Base-by-base conservation (phyloP, 441 rosid species). In the Manihot esculenta region DNA sequence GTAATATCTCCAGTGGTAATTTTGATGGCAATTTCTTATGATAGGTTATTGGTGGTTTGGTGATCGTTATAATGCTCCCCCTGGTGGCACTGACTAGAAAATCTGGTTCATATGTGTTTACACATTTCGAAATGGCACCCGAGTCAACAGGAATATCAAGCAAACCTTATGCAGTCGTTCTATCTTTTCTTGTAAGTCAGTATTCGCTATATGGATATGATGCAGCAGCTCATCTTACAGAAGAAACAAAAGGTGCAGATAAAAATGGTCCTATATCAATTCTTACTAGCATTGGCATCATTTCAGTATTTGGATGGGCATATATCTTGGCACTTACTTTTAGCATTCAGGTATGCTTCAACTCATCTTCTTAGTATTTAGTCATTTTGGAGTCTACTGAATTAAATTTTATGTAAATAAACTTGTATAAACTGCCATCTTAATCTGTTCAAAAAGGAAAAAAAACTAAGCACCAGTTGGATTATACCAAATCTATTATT, bases 171-270 rank as follows among this genome's bases (percentile, higher is more conserved):
- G 89, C 85, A 2, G 87, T 82, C 23, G 63, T 85, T 73, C 74
- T 85, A 47, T 79, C 91, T 49, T 77, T 87, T 49, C 83, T 87
- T 12, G 82, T 87, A 15, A 87, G 92, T 58, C 82, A 85, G 58
- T 87, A 87, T 74, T 87, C 82, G 5, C 66, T 87, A 9, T 87
- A 85, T 42, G 89, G 92, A 59, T 87, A 87, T 47, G 89, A 87
- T 72, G 83, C 92, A 10, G 89, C 89, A 5, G 92, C 92, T 3
- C 89, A 85, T 76, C 68, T 87, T 17, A 87, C 92, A 7, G 88
- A 87, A 70, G 92, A 87, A 80, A 87, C 92, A 41, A 87, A 78
- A 77, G 88, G 81, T 17, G 86, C 89, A 11, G 89, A 85, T 62
- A 82, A 58, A 78, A 77, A 69, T 74, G 92, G 92, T 57, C 89